Evolutionary conservation across 1,284 basidiomycete species (phyloP).

Genomic region (Rhizoctonia solani): DNA sequence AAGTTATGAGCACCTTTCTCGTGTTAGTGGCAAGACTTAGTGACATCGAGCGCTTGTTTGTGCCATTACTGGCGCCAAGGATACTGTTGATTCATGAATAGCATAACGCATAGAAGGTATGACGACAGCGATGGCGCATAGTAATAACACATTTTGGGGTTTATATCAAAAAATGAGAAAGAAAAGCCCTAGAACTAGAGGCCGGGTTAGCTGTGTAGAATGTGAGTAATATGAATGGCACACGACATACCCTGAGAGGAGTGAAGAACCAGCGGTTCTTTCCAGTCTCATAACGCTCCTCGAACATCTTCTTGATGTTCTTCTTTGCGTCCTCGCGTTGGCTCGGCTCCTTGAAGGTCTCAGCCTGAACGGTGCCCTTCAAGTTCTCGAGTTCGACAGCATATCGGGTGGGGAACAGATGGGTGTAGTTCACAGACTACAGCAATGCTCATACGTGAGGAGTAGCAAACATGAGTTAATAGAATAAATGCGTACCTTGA

Average conservation of each 20-base stretch:
- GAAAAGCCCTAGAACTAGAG: slow-evolving; percentile 14
- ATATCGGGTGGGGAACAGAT: slow-evolving; percentile 97
- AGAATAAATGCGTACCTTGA: slow-evolving; percentile 73
- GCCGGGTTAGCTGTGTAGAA: background rate
- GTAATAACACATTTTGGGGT: slow-evolving; percentile 19
- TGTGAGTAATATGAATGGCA: background rate
- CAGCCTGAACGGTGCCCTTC: slow-evolving; percentile 79
- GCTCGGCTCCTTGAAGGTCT: slow-evolving; percentile 95
- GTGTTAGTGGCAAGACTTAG: too few species aligned
- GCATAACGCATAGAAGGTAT: slow-evolving; percentile 16
- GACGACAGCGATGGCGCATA: slow-evolving; percentile 17
- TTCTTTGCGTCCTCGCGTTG: slow-evolving; percentile 94
- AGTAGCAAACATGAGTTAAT: background rate
- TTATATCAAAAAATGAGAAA: background rate
- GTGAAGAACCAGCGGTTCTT: slow-evolving; percentile 98
- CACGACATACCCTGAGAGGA: slow-evolving; percentile 65
- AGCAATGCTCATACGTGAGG: background rate
- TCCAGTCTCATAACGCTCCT: slow-evolving; percentile 87
- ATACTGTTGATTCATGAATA: slow-evolving; percentile 25
- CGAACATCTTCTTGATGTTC: slow-evolving; percentile 91
- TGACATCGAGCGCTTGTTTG: too few species aligned
- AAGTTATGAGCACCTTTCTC: too few species aligned
- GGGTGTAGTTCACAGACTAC: slow-evolving; percentile 95
- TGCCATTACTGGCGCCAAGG: slow-evolving; percentile 19
- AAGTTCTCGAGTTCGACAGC: slow-evolving; percentile 90